A percentile compares a stretch with the other conserved stretches of the same genome.
These are phyloP conservation scores for Phycomyces blakesleeanus DNA, from an alignment of 192 early-diverging fungal genomes.

Conservation along the genomic window DNA sequence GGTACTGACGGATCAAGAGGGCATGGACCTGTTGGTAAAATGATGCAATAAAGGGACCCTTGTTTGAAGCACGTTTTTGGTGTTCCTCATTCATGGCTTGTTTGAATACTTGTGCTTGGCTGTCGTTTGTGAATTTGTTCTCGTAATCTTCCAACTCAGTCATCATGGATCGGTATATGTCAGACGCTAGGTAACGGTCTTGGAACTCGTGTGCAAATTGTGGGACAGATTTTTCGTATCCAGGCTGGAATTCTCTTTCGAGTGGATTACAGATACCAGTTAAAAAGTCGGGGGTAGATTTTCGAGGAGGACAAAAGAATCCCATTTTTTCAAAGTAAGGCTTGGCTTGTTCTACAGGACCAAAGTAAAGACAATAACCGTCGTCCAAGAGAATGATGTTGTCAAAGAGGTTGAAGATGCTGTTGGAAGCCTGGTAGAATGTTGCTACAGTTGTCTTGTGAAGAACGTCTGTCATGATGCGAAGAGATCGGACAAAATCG, in stretches of 20 bases:
- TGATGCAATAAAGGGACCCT: constrained; percentile 62
- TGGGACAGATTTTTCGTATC: constrained; percentile 54
- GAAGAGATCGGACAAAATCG: constrained; percentile 72
- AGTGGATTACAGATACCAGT: constrained; percentile 64
- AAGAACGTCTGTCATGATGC: constrained; percentile 68
- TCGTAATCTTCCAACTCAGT: constrained; percentile 43
- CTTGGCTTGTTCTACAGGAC: constrained; percentile 54
- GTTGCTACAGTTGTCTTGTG: constrained; percentile 58
- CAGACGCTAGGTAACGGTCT: constrained; percentile 44
- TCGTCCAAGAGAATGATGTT: constrained; percentile 62
- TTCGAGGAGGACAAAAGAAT: constrained; percentile 57
- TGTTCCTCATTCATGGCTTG: constrained; percentile 55
- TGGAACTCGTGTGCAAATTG: constrained; percentile 64
- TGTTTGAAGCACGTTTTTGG: constrained; percentile 43
- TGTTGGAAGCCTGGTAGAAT: constrained; percentile 70
- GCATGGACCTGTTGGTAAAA: constrained; percentile 61
- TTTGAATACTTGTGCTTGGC: constrained; percentile 32
- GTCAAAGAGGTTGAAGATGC: constrained; percentile 73
- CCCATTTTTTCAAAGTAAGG: constrained; percentile 64
- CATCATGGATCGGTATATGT: constrained; percentile 37
- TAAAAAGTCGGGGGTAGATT: constrained; percentile 70
- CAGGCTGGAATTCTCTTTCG: constrained; percentile 48
- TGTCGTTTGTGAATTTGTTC: constrained; percentile 21
- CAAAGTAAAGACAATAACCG: constrained; percentile 68
- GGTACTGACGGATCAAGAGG: constrained; percentile 58